Conservation (phyloP, 192 early-diverging fungal species). For the Entophlyctis luteolus region DNA sequence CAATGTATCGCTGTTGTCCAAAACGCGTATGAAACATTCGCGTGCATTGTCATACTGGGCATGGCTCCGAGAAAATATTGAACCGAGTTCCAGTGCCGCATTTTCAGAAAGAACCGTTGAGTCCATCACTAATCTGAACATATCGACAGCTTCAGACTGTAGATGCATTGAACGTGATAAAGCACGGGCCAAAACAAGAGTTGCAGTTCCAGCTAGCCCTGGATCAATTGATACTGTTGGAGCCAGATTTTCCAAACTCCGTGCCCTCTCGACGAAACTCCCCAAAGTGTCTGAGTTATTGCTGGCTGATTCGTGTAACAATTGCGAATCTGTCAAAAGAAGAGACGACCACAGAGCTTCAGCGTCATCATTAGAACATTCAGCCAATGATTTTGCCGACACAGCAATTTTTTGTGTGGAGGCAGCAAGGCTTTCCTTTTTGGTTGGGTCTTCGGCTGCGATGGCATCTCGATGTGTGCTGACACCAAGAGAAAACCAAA, state of each 20-base stretch:
- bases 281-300: background rate
- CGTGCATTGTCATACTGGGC: background rate
- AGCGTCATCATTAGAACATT: background rate
- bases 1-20: background rate
- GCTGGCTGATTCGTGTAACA: background rate
- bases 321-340: background rate
- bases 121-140: no score
- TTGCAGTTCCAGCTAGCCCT: no score
- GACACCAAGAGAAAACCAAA: conserved; percentile 14
- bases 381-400: no score
- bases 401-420: background rate
- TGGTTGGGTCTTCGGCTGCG: background rate
- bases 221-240: background rate
- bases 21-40: conserved; percentile 24
- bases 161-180: no score
- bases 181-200: no score
- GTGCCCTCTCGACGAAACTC: background rate
- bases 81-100: no score
- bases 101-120: no score
- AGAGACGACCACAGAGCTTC: background rate
- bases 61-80: no score
- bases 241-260: background rate
- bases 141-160: no score
- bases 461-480: background rate
- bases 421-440: background rate